Evolutionary conservation across 495 filamentous ascomycete genomes (phyloP).

Genomic region (Xylaria sp.): DNA sequence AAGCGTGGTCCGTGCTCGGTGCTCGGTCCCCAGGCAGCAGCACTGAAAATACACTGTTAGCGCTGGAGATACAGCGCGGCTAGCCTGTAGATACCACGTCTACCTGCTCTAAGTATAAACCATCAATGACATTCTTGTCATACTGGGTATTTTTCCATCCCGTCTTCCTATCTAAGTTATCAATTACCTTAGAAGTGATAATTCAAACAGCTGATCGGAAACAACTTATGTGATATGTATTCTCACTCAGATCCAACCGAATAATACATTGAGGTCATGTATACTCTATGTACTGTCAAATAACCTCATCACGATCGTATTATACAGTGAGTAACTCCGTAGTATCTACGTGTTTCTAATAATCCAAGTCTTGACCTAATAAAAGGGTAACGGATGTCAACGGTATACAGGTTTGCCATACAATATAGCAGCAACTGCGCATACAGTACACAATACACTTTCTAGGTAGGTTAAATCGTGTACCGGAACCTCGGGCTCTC

Average conservation of each 20-base stretch:
- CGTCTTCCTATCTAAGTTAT: background rate
- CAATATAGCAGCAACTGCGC: background rate
- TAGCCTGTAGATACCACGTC: too few species aligned
- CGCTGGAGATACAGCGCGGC: too few species aligned
- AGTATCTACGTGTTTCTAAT: too few species aligned
- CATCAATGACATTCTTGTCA: too few species aligned
- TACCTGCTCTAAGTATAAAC: too few species aligned
- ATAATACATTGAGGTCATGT: too few species aligned
- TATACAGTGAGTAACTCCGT: too few species aligned
- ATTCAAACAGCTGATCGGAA: background rate
- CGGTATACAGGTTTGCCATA: background rate
- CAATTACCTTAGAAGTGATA: background rate
- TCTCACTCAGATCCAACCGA: too few species aligned
- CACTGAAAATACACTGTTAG: background rate
- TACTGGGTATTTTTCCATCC: too few species aligned
- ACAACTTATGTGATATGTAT: too few species aligned
- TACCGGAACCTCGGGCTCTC: conserved; percentile 68
- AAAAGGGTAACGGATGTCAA: too few species aligned
- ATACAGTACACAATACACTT: background rate
- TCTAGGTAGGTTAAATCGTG: conserved; percentile 50
- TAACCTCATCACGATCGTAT: background rate
- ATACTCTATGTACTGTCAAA: background rate
- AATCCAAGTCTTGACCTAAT: too few species aligned
- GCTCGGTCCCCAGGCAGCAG: background rate
- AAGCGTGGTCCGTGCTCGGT: conserved; percentile 5